Percentiles rank a stretch among this genome's conserved stretches.
These are phyloP conservation scores for Mortierella sp. DNA, from an alignment of 371 early-diverging fungal species.

Conservation along the genomic window DNA sequence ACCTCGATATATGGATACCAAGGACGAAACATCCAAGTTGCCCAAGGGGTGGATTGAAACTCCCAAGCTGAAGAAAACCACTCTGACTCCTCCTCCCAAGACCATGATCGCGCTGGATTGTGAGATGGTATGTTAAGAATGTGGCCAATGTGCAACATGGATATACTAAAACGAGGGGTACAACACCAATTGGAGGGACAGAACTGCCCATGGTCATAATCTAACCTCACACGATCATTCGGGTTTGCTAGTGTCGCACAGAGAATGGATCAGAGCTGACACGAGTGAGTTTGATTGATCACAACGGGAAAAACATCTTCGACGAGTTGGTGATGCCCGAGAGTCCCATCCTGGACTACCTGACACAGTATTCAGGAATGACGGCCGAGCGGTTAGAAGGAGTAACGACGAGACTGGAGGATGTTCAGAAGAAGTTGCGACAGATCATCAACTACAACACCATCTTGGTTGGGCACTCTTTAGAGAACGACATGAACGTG, in stretches of 20 bases:
- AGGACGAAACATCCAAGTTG: conserved; percentile 25
- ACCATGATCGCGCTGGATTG: conserved; percentile 80
- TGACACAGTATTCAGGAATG: conserved; percentile 80
- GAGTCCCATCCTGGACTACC: conserved; percentile 74
- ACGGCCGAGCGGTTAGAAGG: conserved; percentile 63
- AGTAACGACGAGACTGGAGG: conserved; percentile 64
- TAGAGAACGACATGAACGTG: conserved; percentile 78
- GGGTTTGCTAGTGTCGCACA: conserved; percentile 79
- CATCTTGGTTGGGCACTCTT: conserved; percentile 80
- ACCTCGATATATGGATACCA: conserved; percentile 56
- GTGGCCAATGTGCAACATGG: too few relatives aligned
- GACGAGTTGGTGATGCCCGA: conserved; percentile 81
- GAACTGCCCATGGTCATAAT: too few relatives aligned
- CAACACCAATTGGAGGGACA: too few relatives aligned
- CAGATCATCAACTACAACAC: conserved; percentile 66
- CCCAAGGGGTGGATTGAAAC: conserved; percentile 67
- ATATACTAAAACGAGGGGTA: too few relatives aligned
- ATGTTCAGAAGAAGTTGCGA: conserved; percentile 67
- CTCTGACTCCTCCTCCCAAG: conserved; percentile 36
- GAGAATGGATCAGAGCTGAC: conserved; percentile 74
- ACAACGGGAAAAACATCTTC: conserved; percentile 60
- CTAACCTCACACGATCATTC: too few relatives aligned
- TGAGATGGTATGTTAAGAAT: conserved; percentile 88
- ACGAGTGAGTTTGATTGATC: conserved; percentile 74
- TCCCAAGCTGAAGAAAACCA: conserved; percentile 38